Evolutionary conservation across 2,329 filamentous ascomycete species (phyloP), one percentile per base, ranked within the genome.

Genomic region (Ascochyta lentis): DNA sequence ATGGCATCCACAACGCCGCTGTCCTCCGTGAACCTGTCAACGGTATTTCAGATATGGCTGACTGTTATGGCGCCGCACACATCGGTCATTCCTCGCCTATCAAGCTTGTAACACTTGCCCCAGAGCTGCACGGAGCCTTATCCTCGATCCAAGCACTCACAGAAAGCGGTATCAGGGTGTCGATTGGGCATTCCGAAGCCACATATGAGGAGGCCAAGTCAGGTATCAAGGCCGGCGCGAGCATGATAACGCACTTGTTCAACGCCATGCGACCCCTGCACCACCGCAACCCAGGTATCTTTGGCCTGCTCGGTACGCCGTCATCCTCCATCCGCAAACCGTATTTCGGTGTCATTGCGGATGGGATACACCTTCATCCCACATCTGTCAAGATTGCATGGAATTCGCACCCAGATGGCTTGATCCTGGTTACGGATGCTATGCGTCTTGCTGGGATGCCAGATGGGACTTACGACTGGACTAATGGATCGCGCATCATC

Each of bases 191-290:
- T 77, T 92, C 91, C 0, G 91, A 96, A 73, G 90, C 92, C 13
- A 91, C 89, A 0, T 96, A 94, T 71, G 91, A 96, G 75, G 83
- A 94, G 71, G 91, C 90, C 1, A 86, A 88, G 4, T 77, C 80
- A 4, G 90, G 90, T 19, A 84, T 95, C 3, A 80, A 79, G n/a
- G 83, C 86, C 6, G 92, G 92, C 47, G 91, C 90, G 2, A 90
- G 85, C 44, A 96, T 96, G 91, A 90, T 96, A 63, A 96, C 92
- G 0, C 92, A 96, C 70, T 82, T 96, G 1, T 96, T 96, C 84
- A 96, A 96, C 73, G 92, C 92, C 24, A 96, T 96, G 92, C 84
- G 88, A 0, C 92, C 92, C 13, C 85, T 96, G 46, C 91, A 95
- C 74, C 92, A 97, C 80, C 89, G 93, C 54, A 92, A 96, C 75